Conservation (phyloP, 768 basidiomycete genomes). For the Hortiboletus flavorubellus region DNA sequence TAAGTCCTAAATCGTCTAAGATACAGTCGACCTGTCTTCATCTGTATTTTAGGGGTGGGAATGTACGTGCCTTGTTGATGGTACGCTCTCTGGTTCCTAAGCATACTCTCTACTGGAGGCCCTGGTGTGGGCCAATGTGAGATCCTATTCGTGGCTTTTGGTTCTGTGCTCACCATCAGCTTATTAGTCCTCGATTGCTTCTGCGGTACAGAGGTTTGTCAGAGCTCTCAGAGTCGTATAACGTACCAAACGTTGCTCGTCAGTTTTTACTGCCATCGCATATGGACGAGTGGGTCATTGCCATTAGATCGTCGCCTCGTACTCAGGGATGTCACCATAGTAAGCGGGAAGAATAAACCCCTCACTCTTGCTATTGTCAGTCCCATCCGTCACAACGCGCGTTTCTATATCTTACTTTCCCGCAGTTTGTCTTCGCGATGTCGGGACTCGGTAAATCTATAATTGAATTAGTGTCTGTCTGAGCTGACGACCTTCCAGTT, state of each 20-base stretch:
- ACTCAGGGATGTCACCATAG: background rate
- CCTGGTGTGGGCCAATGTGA: constrained; percentile 2
- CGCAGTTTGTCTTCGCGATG: background rate
- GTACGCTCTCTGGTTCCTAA: background rate
- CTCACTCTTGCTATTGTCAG: constrained; percentile 10
- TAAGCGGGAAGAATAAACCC: constrained; percentile 10
- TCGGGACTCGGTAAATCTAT: constrained; percentile 1
- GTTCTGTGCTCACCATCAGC: background rate
- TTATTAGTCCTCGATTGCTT: background rate
- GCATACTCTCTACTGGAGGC: background rate
- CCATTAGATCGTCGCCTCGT: background rate
- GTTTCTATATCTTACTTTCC: background rate
- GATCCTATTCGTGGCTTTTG: background rate
- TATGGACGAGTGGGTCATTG: constrained; percentile 11
- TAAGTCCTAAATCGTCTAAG: background rate
- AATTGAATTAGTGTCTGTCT: background rate
- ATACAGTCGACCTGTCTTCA: background rate
- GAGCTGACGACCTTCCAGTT: background rate
- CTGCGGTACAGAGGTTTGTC: constrained; percentile 10
- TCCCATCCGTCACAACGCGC: background rate
- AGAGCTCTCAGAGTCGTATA: background rate
- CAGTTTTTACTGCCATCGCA: constrained; percentile 13
- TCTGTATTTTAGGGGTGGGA: constrained; percentile 3
- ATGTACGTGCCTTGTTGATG: background rate
- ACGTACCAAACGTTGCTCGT: background rate